phyloP scores from a whole-genome alignment of 371 early-diverging fungal species.

The Rhizopus microsporus region DNA sequence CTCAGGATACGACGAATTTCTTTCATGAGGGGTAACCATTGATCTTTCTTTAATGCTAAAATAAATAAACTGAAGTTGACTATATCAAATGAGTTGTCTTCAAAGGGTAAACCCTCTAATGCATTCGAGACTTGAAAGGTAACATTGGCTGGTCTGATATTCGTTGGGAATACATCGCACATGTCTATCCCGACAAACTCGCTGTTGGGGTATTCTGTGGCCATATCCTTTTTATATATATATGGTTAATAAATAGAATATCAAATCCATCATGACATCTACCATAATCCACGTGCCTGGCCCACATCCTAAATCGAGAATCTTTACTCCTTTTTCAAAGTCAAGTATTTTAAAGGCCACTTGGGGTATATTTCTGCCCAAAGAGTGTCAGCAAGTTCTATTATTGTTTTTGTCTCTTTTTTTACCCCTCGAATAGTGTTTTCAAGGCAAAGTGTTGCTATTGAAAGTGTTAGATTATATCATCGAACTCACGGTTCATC shows the following conservation, averaged over 20 bases:
- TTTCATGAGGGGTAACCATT: constrained; percentile 50
- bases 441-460: constrained; percentile 44
- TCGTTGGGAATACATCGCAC: constrained; percentile 54
- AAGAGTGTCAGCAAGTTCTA: neutral
- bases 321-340: constrained; percentile 16
- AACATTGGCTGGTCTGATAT: constrained; percentile 49
- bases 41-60: constrained; percentile 46
- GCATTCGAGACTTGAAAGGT: constrained; percentile 45
- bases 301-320: constrained; percentile 56
- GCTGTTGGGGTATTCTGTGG: constrained; percentile 56
- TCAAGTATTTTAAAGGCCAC: constrained; percentile 1
- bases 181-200: constrained; percentile 61
- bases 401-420: neutral
- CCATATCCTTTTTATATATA: constrained; percentile 42
- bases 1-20: constrained; percentile 57
- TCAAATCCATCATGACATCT: neutral
- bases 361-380: constrained; percentile 19
- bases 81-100: constrained; percentile 61
- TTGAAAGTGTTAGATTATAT: neutral
- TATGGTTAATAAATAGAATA: neutral
- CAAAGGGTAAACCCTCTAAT: constrained; percentile 52
- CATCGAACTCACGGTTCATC: neutral
- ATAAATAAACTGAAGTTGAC: constrained; percentile 58
- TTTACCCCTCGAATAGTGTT: constrained; percentile 31
- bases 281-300: constrained; percentile 61